Conservation (phyloP, 2,329 filamentous ascomycete genomes). For the Phialophora tarda region DNA sequence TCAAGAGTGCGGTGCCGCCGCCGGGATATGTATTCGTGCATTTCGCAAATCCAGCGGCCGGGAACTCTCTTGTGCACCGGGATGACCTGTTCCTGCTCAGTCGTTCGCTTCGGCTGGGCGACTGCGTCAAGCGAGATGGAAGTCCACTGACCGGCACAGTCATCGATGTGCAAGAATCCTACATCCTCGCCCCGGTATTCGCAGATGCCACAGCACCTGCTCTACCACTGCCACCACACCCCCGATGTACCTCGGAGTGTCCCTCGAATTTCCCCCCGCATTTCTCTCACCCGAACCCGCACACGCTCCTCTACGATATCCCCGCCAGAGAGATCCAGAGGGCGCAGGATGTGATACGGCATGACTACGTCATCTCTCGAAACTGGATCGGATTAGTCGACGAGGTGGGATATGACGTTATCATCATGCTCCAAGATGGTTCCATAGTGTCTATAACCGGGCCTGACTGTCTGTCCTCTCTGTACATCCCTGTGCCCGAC, state of each 20-base stretch:
- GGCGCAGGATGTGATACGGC: constrained; percentile 55
- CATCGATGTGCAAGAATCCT: constrained; percentile 55
- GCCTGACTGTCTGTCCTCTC: constrained; percentile 52
- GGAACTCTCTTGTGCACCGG: constrained; percentile 51
- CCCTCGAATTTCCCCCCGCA: constrained; percentile 18
- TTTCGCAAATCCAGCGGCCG: constrained; percentile 47
- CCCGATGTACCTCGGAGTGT: constrained; percentile 28
- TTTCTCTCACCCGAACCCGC: constrained; percentile 38
- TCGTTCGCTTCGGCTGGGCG: constrained; percentile 60
- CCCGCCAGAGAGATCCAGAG: constrained; percentile 54
- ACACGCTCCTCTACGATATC: constrained; percentile 47
- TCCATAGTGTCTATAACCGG: constrained; percentile 60
- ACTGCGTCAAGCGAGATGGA: constrained; percentile 59
- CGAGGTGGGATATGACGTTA: constrained; percentile 56
- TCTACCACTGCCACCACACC: constrained; percentile 2
- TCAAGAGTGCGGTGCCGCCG: constrained; percentile 48
- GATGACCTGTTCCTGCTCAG: constrained; percentile 58
- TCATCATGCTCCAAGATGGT: constrained; percentile 58
- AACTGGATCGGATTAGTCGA: constrained; percentile 63
- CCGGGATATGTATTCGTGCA: constrained; percentile 58
- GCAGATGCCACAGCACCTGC: constrained; percentile 23
- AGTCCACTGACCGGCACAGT: constrained; percentile 62
- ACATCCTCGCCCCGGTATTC: constrained; percentile 50
- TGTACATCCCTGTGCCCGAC: constrained; percentile 47
- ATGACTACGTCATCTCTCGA: constrained; percentile 60